phyloP scores from a whole-genome alignment of 2,329 filamentous ascomycete genomes.

The Penicillium brasilianum region DNA sequence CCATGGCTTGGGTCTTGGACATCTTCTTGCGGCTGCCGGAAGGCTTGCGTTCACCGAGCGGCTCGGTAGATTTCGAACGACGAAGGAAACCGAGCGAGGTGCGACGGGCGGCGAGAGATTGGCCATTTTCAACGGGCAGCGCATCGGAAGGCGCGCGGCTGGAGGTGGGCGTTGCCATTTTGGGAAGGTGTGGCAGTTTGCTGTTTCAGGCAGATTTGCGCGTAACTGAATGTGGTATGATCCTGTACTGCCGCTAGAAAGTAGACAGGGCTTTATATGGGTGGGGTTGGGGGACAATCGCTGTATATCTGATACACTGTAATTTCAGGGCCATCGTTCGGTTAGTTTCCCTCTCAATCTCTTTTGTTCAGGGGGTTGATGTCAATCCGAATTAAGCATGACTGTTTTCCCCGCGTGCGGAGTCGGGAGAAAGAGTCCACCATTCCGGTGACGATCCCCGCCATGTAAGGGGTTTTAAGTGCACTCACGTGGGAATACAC shows the following conservation, averaged over 20 bases:
- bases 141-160: constrained; percentile 38
- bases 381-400: not conserved
- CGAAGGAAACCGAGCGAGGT: constrained; percentile 65
- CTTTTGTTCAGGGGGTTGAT: too few relatives aligned
- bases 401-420: constrained; percentile 6
- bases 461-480: constrained; percentile 2
- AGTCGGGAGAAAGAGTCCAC: not conserved
- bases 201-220: not conserved
- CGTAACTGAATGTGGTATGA: not conserved
- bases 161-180: constrained; percentile 44
- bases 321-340: not conserved
- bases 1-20: constrained; percentile 45
- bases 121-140: constrained; percentile 40
- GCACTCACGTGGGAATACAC: constrained; percentile 7
- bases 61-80: constrained; percentile 70
- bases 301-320: not conserved
- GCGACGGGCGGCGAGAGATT: constrained; percentile 44
- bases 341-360: not conserved
- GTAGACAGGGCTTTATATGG: not conserved
- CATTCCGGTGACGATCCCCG: not conserved
- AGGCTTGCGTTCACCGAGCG: constrained; percentile 59
- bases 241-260: too few relatives aligned
- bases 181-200: constrained; percentile 17
- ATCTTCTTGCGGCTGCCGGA: constrained; percentile 46
- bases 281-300: not conserved